Percentiles rank a stretch among this genome's conserved stretches.
Evolutionary conservation across 352 stramenopile genomes (phyloP).

Genomic region (Globisporangium sylvaticum): DNA sequence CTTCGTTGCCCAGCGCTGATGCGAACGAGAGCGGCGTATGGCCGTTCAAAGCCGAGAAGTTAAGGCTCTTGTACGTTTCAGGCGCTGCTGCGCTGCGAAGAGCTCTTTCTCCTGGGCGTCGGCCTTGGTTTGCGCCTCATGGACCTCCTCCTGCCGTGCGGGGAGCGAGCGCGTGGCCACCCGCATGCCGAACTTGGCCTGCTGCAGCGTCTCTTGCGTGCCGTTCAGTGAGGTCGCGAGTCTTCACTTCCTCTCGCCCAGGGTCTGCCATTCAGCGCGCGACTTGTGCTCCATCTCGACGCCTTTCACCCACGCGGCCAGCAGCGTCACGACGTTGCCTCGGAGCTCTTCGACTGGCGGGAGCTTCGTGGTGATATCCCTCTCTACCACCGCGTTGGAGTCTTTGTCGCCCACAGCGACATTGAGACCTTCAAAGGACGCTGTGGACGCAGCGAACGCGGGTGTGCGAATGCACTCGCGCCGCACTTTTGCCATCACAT

Average conservation of each 20-base stretch:
- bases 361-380: slow-evolving; percentile 20
- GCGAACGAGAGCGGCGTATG: slow-evolving; percentile 74
- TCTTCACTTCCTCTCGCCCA: slow-evolving; percentile 49
- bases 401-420: slow-evolving; percentile 3
- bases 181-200: slow-evolving; percentile 53
- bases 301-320: slow-evolving; percentile 68
- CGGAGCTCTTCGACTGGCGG: slow-evolving; percentile 32
- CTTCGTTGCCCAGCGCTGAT: slow-evolving; percentile 63
- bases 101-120: slow-evolving; percentile 37
- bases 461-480: slow-evolving; percentile 59
- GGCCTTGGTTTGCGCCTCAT: slow-evolving; percentile 23
- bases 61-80: slow-evolving; percentile 49
- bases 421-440: slow-evolving; percentile 19
- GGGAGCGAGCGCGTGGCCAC: slow-evolving; percentile 61
- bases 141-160: slow-evolving; percentile 59
- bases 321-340: slow-evolving; percentile 43
- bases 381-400: slow-evolving; percentile 1
- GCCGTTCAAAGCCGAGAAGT: slow-evolving; percentile 53
- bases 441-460: slow-evolving; percentile 33
- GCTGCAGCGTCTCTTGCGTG: slow-evolving; percentile 33
- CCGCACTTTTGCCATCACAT: slow-evolving; percentile 76
- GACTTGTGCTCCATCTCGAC: slow-evolving; percentile 78
- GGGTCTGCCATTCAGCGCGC: slow-evolving; percentile 42
- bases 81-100: slow-evolving; percentile 35
- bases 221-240: slow-evolving; percentile 35